These are phyloP conservation scores for Cruciata laevipes DNA, from an alignment of 257 asterid genomes.

Conservation along the genomic window DNA sequence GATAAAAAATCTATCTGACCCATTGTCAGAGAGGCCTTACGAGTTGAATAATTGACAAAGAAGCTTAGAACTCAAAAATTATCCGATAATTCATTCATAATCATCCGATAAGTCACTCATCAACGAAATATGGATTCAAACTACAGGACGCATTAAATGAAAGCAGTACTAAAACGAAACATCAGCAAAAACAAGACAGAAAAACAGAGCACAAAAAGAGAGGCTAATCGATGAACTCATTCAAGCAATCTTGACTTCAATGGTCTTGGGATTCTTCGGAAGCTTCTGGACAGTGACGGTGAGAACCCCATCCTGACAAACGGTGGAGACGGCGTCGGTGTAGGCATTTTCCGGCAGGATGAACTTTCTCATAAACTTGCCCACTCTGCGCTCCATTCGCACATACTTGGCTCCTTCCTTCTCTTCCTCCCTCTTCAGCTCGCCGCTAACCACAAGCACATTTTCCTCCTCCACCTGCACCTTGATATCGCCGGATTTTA, in stretches of 20 bases:
- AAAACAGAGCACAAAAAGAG: no score
- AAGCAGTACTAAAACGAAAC: no score
- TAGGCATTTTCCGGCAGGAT: conserved; percentile 29
- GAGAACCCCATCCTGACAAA: conserved; percentile 25
- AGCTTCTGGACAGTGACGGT: conserved; percentile 30
- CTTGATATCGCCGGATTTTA: conserved; percentile 18
- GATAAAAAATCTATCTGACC: no score
- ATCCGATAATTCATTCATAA: no score
- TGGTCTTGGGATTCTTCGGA: conserved; percentile 69
- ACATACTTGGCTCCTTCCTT: conserved; percentile 17
- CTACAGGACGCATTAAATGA: no score
- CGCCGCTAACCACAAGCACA: conserved; percentile 25
- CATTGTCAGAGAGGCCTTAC: no score
- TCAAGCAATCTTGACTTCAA: conserved; percentile 45
- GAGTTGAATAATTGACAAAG: no score
- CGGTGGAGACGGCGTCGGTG: conserved; percentile 11
- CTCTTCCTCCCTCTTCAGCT: conserved; percentile 17
- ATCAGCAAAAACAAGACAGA: no score
- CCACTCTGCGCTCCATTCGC: conserved; percentile 26
- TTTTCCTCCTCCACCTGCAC: conserved; percentile 28
- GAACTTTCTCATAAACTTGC: conserved; percentile 30
- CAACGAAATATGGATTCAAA: no score
- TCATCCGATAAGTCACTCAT: no score
- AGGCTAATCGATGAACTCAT: no score
- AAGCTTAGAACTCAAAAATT: no score